Conservation (phyloP, 2,329 filamentous ascomycete genomes). For the Hymenoscyphus repandus region DNA sequence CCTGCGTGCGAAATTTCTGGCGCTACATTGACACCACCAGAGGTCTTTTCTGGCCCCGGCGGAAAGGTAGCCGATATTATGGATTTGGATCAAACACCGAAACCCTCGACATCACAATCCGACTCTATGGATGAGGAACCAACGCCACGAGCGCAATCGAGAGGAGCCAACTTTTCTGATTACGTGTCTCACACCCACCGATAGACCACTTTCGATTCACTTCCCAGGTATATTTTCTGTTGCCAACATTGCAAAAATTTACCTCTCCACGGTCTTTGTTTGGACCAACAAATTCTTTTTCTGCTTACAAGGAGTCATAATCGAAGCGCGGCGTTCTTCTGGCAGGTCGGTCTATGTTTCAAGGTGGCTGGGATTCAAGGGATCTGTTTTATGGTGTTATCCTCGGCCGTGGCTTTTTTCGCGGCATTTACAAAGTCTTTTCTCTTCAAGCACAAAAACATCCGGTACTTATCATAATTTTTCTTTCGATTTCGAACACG, state of each 20-base stretch:
- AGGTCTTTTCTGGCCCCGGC: slow-evolving; percentile 20
- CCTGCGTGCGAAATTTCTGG: slow-evolving; percentile 22
- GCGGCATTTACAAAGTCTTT: slow-evolving; percentile 4
- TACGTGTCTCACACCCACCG: slow-evolving; percentile 10
- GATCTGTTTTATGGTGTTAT: not conserved
- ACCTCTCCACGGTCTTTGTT: not conserved
- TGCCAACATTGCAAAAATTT: not conserved
- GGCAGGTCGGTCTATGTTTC: not conserved
- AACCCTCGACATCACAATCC: slow-evolving; percentile 14
- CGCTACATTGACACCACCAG: slow-evolving; percentile 26
- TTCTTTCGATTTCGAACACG: too few species aligned
- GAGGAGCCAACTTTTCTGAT: slow-evolving; percentile 13
- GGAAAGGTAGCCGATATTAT: slow-evolving; percentile 16
- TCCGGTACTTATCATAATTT: too few species aligned
- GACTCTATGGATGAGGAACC: slow-evolving; percentile 25
- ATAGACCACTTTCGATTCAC: not conserved
- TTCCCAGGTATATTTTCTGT: not conserved
- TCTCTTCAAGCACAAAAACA: too few species aligned
- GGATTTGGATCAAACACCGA: slow-evolving; percentile 28
- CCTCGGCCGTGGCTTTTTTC: not conserved
- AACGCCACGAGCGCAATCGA: slow-evolving; percentile 25
- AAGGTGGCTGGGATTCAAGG: not conserved
- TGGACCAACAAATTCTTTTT: slow-evolving; percentile 3
- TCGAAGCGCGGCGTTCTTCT: slow-evolving; percentile 10
- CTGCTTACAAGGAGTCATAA: not conserved